Evolutionary conservation across 2,329 filamentous ascomycete species (phyloP).

Genomic region (Ophiostoma quercus): DNA sequence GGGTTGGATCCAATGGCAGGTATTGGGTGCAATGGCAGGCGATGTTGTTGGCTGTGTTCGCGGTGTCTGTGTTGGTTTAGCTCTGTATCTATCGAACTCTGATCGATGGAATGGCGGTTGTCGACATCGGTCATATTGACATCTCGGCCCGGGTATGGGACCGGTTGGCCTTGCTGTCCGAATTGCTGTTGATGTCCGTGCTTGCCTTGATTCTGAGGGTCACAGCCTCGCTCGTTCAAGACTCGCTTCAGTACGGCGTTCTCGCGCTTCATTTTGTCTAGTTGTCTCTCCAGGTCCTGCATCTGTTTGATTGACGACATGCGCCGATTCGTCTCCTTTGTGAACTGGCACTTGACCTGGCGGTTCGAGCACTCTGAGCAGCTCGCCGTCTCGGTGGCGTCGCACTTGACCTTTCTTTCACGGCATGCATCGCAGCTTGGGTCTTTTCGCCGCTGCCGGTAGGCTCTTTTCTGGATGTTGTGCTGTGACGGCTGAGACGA

Average conservation of each 20-base stretch:
- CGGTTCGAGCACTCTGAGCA: constrained; percentile 96
- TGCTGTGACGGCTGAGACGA: neutral
- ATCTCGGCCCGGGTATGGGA: neutral
- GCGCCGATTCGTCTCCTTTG: constrained; percentile 94
- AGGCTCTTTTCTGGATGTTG: constrained; percentile 64
- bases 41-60: neutral
- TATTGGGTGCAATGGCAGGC: neutral
- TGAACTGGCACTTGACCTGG: constrained; percentile 97
- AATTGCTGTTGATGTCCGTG: neutral
- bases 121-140: neutral
- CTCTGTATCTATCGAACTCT: neutral
- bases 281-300: constrained; percentile 90
- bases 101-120: neutral
- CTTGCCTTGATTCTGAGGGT: neutral
- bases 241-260: constrained; percentile 68
- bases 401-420: constrained; percentile 81
- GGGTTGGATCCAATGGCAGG: neutral
- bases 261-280: constrained; percentile 72
- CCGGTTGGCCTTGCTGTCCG: neutral
- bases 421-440: constrained; percentile 96
- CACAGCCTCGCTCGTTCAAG: constrained; percentile 42
- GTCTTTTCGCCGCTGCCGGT: constrained; percentile 90
- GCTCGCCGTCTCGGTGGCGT: constrained; percentile 91
- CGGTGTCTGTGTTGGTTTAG: neutral
- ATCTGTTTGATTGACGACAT: constrained; percentile 99